Conservation (phyloP, 2,329 filamentous ascomycete genomes). For the Herpomyces periplanetae region DNA sequence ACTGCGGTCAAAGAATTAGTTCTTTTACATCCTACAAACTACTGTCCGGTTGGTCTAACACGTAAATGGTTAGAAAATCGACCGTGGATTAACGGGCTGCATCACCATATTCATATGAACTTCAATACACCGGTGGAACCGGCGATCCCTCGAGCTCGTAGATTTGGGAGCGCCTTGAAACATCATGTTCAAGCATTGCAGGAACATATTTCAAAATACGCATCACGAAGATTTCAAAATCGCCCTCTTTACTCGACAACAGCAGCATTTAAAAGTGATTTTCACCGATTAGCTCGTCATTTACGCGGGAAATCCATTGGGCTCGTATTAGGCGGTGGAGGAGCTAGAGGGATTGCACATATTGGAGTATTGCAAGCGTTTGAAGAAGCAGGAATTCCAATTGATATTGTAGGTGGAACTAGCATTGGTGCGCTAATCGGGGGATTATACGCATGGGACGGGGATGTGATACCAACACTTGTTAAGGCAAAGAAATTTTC, state of each 20-base stretch:
- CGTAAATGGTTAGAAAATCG: constrained; percentile 55
- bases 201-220: constrained; percentile 93
- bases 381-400: constrained; percentile 79
- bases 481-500: constrained; percentile 88
- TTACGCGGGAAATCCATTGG: constrained; percentile 81
- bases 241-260: constrained; percentile 63
- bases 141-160: constrained; percentile 29
- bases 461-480: constrained; percentile 85
- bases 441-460: constrained; percentile 71
- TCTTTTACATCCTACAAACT: constrained; percentile 52
- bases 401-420: constrained; percentile 76
- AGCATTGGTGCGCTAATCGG: constrained; percentile 90
- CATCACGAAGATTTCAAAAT: constrained; percentile 58
- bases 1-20: constrained; percentile 78
- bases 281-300: constrained; percentile 56
- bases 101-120: constrained; percentile 88
- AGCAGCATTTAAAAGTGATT: constrained; percentile 76
- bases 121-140: constrained; percentile 38
- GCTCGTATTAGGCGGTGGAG: constrained; percentile 66
- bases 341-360: constrained; percentile 61
- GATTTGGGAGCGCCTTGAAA: constrained; percentile 50
- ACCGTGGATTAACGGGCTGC: constrained; percentile 88
- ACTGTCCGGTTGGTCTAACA: constrained; percentile 45
- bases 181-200: constrained; percentile 74
- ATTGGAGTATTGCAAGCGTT: constrained; percentile 75